phyloP scores from a whole-genome alignment of 148 eudicot species.

The Amaranthus palmeri region DNA sequence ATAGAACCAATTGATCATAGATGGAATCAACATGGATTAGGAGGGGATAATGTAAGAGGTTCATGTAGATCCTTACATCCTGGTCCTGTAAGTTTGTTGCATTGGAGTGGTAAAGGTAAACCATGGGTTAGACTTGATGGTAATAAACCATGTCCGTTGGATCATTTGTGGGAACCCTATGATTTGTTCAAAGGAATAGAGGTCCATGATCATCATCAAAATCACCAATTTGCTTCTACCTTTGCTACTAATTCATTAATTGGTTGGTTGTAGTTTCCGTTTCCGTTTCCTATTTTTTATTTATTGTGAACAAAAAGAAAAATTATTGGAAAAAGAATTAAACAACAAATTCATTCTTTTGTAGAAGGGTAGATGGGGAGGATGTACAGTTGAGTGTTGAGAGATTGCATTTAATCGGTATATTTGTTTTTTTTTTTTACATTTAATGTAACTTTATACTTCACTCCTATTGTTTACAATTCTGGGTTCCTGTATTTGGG shows the following conservation, averaged over 20 bases:
- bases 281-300: neutral
- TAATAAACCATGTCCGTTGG: conserved; percentile 62
- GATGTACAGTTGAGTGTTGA: conserved; percentile 32
- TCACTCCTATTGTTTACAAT: neutral
- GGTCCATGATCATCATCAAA: neutral
- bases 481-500: conserved; percentile 21
- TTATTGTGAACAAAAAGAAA: neutral
- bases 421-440: neutral
- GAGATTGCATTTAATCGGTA: conserved; percentile 10
- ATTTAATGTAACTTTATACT: too few relatives aligned
- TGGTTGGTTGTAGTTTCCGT: conserved; percentile 18
- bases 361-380: neutral
- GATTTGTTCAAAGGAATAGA: conserved; percentile 44
- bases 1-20: conserved; percentile 38
- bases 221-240: conserved; percentile 3
- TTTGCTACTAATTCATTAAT: conserved; percentile 14
- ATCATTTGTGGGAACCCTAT: conserved; percentile 66
- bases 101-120: conserved; percentile 80
- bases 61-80: conserved; percentile 62
- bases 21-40: too few relatives aligned
- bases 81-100: conserved; percentile 73
- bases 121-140: conserved; percentile 73
- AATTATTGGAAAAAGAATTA: neutral
- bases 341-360: conserved; percentile 23
- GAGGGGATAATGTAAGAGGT: conserved; percentile 51